Base-by-base conservation (phyloP, 202 grass and related monocot genomes). In the Setaria viridis region DNA sequence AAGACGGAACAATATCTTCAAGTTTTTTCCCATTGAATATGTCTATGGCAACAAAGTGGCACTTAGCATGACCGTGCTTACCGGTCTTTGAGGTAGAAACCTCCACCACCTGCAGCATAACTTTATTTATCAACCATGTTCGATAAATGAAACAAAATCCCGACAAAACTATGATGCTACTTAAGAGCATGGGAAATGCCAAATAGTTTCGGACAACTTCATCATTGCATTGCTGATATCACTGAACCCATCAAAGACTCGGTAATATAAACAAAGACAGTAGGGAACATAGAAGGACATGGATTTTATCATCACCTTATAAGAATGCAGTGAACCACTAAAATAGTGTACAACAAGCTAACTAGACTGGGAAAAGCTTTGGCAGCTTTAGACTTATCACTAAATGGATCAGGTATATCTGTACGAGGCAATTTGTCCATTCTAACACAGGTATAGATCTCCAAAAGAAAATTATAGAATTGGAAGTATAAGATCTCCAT, bases 81-180 rank as follows among this genome's bases (percentile, higher is more conserved):
- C 95, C 95, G 80, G 95, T 98, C 91, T 98, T 98, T 9, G 95
- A 98, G 74, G 95, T 98, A 71, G 95, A 98, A 46, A 98, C 95
- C 87, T 98, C 95, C 76, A 98, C 93, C 84, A 98, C 95, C 95
- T 98, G 53, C 74, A 87, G 43, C 76, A 67, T 20, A 65, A 69
- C 72, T 69, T 43, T 65, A 80, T 59, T 89, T 57, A 81, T 54
- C 7, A 82, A 72, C 1, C 11, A 34, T 57, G 78, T 91, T 11
- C 47, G 3, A 35, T 19, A 79, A 59, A 58, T 67, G 15, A 75
- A 63, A 74, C 10, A 54, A 53, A 35, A 34, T 10, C 9, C 2
- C 29, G 35, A 37, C 16, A 11, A 7, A 29, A 51, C 2, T 37
- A 14, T 6, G 19, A 6, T 71, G n/a, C 11, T 2, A 29, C 5